These are phyloP conservation scores for Cryptococcus neoformans DNA, from an alignment of 1,284 basidiomycete species.

Conservation along the genomic window DNA sequence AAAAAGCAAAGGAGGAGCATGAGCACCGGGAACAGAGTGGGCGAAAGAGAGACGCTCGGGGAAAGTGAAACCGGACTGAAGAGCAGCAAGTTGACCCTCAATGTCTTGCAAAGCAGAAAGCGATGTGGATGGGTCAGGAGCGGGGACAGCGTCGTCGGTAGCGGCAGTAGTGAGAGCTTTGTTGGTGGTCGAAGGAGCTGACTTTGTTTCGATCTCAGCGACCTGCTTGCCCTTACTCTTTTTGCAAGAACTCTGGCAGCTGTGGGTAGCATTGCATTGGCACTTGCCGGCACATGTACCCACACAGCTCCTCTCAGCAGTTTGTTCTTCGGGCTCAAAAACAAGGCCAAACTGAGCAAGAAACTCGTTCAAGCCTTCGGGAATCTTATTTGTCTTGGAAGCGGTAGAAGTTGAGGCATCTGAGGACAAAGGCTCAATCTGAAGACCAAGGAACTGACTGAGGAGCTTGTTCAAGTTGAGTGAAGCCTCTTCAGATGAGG, in stretches of 20 bases:
- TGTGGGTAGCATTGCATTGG: neutral
- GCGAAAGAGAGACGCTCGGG: constrained; percentile 37
- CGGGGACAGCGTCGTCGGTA: constrained; percentile 2
- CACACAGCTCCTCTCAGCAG: neutral
- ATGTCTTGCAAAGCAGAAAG: constrained; percentile 29
- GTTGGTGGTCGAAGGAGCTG: neutral
- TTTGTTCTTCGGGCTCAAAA: constrained; percentile 31
- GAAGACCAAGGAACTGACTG: constrained; percentile 38
- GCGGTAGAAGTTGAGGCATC: constrained; percentile 8
- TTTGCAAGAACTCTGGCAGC: constrained; percentile 4
- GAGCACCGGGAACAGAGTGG: constrained; percentile 9
- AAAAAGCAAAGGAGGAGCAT: constrained; percentile 37
- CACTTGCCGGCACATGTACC: neutral
- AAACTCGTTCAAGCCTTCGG: constrained; percentile 38
- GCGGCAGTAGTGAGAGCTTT: constrained; percentile 21
- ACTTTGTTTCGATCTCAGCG: constrained; percentile 18
- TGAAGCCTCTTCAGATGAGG: constrained; percentile 12
- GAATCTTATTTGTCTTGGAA: constrained; percentile 17
- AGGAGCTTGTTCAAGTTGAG: constrained; percentile 43
- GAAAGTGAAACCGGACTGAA: constrained; percentile 33
- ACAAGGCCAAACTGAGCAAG: constrained; percentile 41
- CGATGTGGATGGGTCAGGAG: constrained; percentile 19
- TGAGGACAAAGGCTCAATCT: constrained; percentile 18
- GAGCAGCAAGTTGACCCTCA: constrained; percentile 24
- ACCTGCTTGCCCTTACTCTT: constrained; percentile 14